Base-by-base conservation (phyloP, 352 stramenopile genomes). In the Phytophthora crassamura region DNA sequence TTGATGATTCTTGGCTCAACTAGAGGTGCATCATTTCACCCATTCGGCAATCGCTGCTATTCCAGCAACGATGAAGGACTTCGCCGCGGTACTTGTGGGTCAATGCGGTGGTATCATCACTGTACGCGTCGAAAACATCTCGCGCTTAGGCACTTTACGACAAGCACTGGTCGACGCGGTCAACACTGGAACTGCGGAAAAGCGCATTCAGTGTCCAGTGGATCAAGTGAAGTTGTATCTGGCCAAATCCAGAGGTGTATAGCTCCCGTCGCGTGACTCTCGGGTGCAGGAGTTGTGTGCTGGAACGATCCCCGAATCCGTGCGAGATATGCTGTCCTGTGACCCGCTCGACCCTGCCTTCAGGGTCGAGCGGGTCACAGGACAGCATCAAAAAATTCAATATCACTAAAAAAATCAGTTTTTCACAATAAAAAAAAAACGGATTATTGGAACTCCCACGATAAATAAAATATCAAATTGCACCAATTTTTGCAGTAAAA, bases 311-410 rank as follows among this genome's bases (percentile, higher is more conserved):
- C n/a, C n/a, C n/a, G n/a, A n/a, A n/a, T n/a, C n/a, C n/a, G n/a
- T n/a, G n/a, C n/a, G n/a, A n/a, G n/a, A n/a, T n/a, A n/a, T n/a
- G n/a, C n/a, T n/a, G n/a, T n/a, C n/a, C n/a, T n/a, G n/a, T n/a
- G n/a, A n/a, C n/a, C n/a, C n/a, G n/a, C n/a, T n/a, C n/a, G n/a
- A n/a, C n/a, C n/a, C n/a, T n/a, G n/a, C n/a, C n/a, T n/a, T n/a
- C n/a, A n/a, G n/a, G n/a, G n/a, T n/a, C n/a, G n/a, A n/a, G n/a
- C n/a, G n/a, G n/a, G n/a, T n/a, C n/a, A n/a, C n/a, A n/a, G n/a
- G n/a, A n/a, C n/a, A n/a, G n/a, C n/a, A 49, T 59, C 47, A 59
- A 59, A 49, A 50, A 49, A 20, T 34, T 59, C 38, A 9, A n/a
- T 50, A 50, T 33, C 1, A 22, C 8, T 59, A 25, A 25, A 59